Percentiles rank a stretch among this genome's conserved stretches.
Evolutionary conservation across 2,329 filamentous ascomycete species (phyloP).

Genomic region (Botrytis squamosa): DNA sequence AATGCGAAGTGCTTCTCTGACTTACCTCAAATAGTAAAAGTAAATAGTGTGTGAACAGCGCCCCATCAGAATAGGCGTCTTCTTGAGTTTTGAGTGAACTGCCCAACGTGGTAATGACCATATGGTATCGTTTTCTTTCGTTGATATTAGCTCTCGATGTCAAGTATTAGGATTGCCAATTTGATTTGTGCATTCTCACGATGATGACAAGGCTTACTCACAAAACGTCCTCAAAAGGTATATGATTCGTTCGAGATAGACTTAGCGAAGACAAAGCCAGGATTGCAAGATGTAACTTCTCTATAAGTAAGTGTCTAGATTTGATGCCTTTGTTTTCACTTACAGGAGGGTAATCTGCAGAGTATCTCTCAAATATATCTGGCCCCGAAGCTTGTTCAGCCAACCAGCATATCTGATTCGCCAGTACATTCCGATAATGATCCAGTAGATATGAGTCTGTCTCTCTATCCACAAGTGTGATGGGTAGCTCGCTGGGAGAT

Average conservation of each 20-base stretch:
- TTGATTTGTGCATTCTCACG: slow-evolving; percentile 46
- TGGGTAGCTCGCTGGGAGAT: background rate
- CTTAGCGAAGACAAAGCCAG: slow-evolving; percentile 13
- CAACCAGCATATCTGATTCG: slow-evolving; percentile 29
- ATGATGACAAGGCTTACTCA: slow-evolving; percentile 41
- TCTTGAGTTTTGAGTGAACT: slow-evolving; percentile 45
- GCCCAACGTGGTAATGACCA: slow-evolving; percentile 50
- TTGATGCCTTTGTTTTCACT: background rate
- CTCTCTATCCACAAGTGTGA: background rate
- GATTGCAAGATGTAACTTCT: slow-evolving; percentile 16
- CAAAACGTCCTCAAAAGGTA: slow-evolving; percentile 15
- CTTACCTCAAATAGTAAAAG: slow-evolving; percentile 56
- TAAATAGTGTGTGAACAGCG: slow-evolving; percentile 56
- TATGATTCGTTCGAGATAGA: slow-evolving; percentile 19
- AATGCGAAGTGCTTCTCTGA: slow-evolving; percentile 14
- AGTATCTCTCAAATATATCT: slow-evolving; percentile 6
- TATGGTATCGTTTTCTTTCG: slow-evolving; percentile 54
- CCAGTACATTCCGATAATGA: slow-evolving; percentile 36
- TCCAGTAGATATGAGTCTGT: slow-evolving; percentile 25
- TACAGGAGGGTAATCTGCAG: slow-evolving; percentile 6
- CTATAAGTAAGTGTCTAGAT: background rate
- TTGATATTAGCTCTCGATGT: slow-evolving; percentile 47
- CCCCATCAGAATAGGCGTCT: slow-evolving; percentile 55
- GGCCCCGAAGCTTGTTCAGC: background rate
- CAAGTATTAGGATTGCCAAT: slow-evolving; percentile 48